These are phyloP conservation scores for Ustilago cynodontis DNA, from an alignment of 1,284 basidiomycete genomes.

Conservation along the genomic window DNA sequence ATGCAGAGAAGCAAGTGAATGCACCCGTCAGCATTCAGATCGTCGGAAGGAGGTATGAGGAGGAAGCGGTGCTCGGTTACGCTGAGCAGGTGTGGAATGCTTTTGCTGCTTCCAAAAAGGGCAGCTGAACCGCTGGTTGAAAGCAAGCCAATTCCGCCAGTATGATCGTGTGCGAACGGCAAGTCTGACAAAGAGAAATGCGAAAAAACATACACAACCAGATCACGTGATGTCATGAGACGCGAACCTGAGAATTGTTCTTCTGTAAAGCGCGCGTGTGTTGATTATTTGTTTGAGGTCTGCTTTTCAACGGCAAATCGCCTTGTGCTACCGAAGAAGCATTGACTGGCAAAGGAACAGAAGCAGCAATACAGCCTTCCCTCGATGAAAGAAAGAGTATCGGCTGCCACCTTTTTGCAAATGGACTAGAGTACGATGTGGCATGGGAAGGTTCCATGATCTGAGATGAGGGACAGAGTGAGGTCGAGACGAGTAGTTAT, in stretches of 20 bases:
- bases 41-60: slow-evolving; percentile 78
- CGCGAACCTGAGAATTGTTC: background rate
- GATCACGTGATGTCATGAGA: background rate
- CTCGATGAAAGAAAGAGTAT: background rate
- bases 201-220: background rate
- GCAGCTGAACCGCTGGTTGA: background rate
- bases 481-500: slow-evolving; percentile 2
- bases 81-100: slow-evolving; percentile 45
- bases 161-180: background rate
- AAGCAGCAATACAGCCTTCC: background rate
- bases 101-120: slow-evolving; percentile 17
- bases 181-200: background rate
- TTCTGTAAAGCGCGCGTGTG: slow-evolving; percentile 1
- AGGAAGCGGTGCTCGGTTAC: slow-evolving; percentile 77
- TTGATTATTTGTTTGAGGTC: slow-evolving; percentile 5
- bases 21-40: slow-evolving; percentile 80
- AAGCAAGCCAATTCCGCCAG: background rate
- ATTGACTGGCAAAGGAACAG: background rate
- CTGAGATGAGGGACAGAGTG: background rate
- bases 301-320: background rate
- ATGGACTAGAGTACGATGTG: background rate
- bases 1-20: slow-evolving; percentile 73
- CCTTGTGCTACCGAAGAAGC: background rate
- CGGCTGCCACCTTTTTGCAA: background rate
- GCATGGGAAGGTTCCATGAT: background rate